Evolutionary conservation across 2,329 filamentous ascomycete species (phyloP).

Genomic region (Cladobotryum mycophilum): DNA sequence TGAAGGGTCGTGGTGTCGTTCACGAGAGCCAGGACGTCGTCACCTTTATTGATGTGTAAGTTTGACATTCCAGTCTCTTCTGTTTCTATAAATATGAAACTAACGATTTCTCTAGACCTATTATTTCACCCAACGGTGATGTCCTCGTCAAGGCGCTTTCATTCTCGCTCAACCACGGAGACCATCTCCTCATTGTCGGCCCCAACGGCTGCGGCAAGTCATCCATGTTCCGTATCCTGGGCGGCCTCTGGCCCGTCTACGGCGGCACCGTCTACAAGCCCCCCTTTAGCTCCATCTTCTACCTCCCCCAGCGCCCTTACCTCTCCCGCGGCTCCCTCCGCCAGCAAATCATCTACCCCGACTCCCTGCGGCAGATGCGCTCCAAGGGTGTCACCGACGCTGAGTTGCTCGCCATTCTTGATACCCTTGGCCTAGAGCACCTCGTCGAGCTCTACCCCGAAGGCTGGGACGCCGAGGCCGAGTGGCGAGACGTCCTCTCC

Average conservation of each 20-base stretch:
- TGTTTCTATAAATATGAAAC: neutral
- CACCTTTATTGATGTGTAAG: conserved; percentile 73
- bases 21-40: conserved; percentile 72
- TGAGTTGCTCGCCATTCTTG: conserved; percentile 71
- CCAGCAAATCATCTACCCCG: conserved; percentile 95
- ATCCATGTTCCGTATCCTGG: conserved; percentile 90
- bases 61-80: conserved; percentile 12
- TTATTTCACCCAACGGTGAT: conserved; percentile 94
- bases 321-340: conserved; percentile 85
- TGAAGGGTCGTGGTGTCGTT: conserved; percentile 74
- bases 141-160: conserved; percentile 80
- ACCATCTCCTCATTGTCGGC: conserved; percentile 89
- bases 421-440: conserved; percentile 73
- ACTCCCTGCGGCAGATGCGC: conserved; percentile 80
- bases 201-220: conserved; percentile 98
- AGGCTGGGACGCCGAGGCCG: conserved; percentile 89
- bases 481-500: conserved; percentile 92
- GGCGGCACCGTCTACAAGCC: conserved; percentile 90
- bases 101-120: conserved; percentile 49
- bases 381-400: conserved; percentile 75
- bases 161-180: conserved; percentile 78
- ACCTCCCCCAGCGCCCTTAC: conserved; percentile 94
- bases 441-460: conserved; percentile 69
- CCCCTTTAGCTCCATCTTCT: conserved; percentile 89
- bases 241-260: conserved; percentile 96